Conservation (phyloP, 495 filamentous ascomycete species). For the Aspergillus sparsus region DNA sequence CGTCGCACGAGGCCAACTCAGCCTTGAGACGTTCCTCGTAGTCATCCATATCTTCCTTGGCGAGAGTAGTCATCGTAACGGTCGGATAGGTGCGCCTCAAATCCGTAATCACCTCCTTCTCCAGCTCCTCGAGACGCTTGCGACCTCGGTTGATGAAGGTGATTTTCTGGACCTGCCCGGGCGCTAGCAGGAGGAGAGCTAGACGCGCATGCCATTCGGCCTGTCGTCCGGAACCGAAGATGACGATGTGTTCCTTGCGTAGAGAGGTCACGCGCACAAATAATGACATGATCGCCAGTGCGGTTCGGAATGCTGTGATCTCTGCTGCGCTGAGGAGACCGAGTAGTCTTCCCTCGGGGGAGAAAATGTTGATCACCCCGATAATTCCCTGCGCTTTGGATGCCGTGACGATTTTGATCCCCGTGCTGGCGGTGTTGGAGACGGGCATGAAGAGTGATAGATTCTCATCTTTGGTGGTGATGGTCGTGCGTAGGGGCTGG, state of each 20-base stretch:
- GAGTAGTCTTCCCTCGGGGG: conserved; percentile 63
- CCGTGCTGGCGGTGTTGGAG: conserved; percentile 54
- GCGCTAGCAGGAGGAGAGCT: conserved; percentile 61
- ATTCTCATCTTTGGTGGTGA: conserved; percentile 63
- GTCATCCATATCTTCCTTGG: conserved; percentile 33
- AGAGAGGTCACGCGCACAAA: conserved; percentile 53
- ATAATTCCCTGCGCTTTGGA: conserved; percentile 45
- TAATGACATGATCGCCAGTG: conserved; percentile 77
- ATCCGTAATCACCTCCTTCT: conserved; percentile 29
- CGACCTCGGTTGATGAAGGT: conserved; percentile 75
- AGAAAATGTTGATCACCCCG: conserved; percentile 79
- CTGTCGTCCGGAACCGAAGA: conserved; percentile 87
- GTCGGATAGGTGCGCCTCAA: conserved; percentile 31
- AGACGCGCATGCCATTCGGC: conserved; percentile 92
- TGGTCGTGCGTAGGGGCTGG: conserved; percentile 74
- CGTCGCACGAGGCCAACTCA: conserved; percentile 52
- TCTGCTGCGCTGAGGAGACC: conserved; percentile 83
- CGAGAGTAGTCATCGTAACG: conserved; percentile 27
- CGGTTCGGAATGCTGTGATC: conserved; percentile 91
- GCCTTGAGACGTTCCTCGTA: conserved; percentile 31
- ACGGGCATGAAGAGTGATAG: conserved; percentile 94
- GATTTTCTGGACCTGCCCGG: conserved; percentile 63
- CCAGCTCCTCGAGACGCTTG: conserved; percentile 42
- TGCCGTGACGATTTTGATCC: conserved; percentile 63
- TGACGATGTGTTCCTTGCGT: conserved; percentile 63